Evolutionary conservation across 2,329 filamentous ascomycete genomes (phyloP).

Genomic region (Teratosphaeria destructans): DNA sequence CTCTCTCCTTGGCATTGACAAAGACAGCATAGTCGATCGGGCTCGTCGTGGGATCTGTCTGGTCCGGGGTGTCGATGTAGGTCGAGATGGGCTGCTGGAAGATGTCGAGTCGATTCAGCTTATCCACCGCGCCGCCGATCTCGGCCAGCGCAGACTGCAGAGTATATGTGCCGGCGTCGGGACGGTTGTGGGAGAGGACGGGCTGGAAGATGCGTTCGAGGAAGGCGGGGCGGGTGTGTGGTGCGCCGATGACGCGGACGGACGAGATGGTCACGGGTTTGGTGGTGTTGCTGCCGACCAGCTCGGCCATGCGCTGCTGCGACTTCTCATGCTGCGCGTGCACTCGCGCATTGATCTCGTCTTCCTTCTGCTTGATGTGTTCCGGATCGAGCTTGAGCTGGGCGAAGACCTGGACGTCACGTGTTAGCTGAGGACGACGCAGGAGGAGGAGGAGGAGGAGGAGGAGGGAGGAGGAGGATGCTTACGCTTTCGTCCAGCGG

Average conservation of each 20-base stretch:
- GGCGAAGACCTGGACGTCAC: conserved; percentile 44
- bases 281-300: conserved; percentile 71
- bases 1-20: conserved; percentile 67
- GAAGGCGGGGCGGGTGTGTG: conserved; percentile 73
- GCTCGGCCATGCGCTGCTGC: conserved; percentile 52
- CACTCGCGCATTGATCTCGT: conserved; percentile 49
- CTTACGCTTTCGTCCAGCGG: conserved; percentile 13
- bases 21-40: conserved; percentile 74
- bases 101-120: conserved; percentile 74
- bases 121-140: conserved; percentile 59
- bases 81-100: conserved; percentile 75
- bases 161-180: conserved; percentile 48
- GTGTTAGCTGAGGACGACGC: conserved; percentile 8
- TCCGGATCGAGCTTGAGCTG: conserved; percentile 49
- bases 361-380: conserved; percentile 48
- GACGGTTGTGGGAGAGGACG: conserved; percentile 54
- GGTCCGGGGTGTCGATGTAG: conserved; percentile 66
- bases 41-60: conserved; percentile 56
- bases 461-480: not conserved
- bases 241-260: conserved; percentile 71
- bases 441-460: not conserved
- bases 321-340: conserved; percentile 50
- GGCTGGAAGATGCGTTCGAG: conserved; percentile 73
- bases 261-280: conserved; percentile 81
- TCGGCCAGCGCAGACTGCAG: conserved; percentile 68